Base-by-base conservation (phyloP, 139 green algal species). In the Ulvella scutata region DNA sequence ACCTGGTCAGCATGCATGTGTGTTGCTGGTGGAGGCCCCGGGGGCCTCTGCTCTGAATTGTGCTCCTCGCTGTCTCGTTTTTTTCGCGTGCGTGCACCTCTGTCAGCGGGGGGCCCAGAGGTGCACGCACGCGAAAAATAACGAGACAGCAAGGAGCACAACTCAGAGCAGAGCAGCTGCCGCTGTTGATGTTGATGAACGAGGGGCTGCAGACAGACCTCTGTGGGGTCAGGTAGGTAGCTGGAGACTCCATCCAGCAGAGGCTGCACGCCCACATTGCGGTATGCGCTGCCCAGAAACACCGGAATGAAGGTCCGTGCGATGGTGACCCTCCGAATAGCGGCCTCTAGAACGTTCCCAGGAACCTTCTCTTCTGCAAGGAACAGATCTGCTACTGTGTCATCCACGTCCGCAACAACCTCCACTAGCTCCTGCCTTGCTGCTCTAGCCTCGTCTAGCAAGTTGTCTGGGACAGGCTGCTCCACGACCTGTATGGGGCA, bases 251-350 rank as follows among this genome's bases (percentile, higher is more conserved):
- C 82, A 61, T 97, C 85, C 75, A 97, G 84, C 62, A 97, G 85
- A 61, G 85, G 78, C 80, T 92, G 87, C 61, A 94, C 85, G 28
- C 87, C 90, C 74, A 86, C 88, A 85, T 96, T 96, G 81, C 95
- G 95, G 85, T 92, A 95, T 0, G 91, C 91, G 67, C 80, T 91
- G 76, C 95, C 95, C 94, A 98, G 96, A 83, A 98, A 97, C 6
- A 99, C 85, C 3, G 95, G 95, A 28, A 89, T 83, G 80, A 93
- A 82, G 39, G 40, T 62, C 34, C 59, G 73, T 73, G 75, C 78
- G 10, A 98, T 74, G 4, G 90, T 94, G 4, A 83, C 85, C 10
- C 88, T 76, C 21, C 92, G 80, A 38, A 97, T 93, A 37, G 84
- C 91, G 3, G 78, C 88, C 4, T 74, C n/a, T 77, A 99, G 87